Evolutionary conservation across 2,329 filamentous ascomycete genomes (phyloP), one percentile per base, ranked within the genome.

Genomic region (Cyclaneusma minus): DNA sequence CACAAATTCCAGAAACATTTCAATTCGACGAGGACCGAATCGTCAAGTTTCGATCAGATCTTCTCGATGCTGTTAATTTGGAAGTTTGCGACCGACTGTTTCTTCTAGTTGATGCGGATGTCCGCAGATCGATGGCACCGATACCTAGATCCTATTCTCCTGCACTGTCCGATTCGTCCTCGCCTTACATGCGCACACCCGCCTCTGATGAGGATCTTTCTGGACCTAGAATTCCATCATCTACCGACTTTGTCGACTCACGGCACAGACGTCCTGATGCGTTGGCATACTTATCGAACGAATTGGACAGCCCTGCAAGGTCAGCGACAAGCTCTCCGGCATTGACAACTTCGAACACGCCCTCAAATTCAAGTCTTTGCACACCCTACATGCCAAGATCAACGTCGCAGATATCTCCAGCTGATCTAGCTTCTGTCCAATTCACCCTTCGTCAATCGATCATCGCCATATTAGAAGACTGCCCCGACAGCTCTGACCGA

Each of bases 1-100:
- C 55, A 35, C 38, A 43, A 5, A 48, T 70, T 3, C 69, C 68
- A 0, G 64, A 63, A 23, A 74, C 69, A 0, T 74, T 76, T 37
- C 50, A 70, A 22, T 74, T 74, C 29, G 70, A 76, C 36, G 68
- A 74, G 40, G 70, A 75, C 43, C 63, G 70, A 16, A 53, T 76
- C 22, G 41, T 62, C 26, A 72, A 73, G 41, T 54, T 75, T 18
- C 61, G 68, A 11, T 58, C 62, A 5, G 69, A 75, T 41, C 60
- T 74, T 48, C 55, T 64, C 16, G 68, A 75, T 38, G 58, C 64
- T 28, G 62, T 75, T 39, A 72, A 73, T 41, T 45, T 76, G 8
- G 67, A 74, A 32, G 57, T 75, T 10, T 75, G 69, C 52, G 44
- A 45, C 40, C 32, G 33, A 13, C 29, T 46, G n/a, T 46, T 42